Evolutionary conservation across 1,284 basidiomycete species (phyloP).

Genomic region (Rhodotorula sp.): DNA sequence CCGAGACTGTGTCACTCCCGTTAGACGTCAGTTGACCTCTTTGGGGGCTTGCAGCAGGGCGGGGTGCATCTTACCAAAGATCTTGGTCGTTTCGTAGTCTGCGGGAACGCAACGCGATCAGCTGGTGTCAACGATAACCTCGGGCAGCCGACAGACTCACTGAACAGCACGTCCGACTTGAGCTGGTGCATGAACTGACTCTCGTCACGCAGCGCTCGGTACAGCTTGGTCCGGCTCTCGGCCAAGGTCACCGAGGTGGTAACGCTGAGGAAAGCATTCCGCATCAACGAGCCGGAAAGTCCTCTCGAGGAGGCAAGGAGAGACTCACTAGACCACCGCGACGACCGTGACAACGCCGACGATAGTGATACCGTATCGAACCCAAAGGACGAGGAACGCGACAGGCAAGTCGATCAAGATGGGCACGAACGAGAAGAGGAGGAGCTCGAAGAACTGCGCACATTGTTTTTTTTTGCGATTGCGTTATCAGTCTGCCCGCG

Average conservation of each 20-base stretch:
- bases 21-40: neutral
- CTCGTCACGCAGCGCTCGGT: slow-evolving; percentile 41
- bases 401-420: slow-evolving; percentile 57
- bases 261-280: slow-evolving; percentile 51
- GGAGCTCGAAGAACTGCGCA: slow-evolving; percentile 33
- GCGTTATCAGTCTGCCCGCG: neutral
- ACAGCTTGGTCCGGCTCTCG: slow-evolving; percentile 57
- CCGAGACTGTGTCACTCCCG: slow-evolving; percentile 53
- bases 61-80: neutral
- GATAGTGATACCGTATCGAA: slow-evolving; percentile 49
- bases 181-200: slow-evolving; percentile 30
- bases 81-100: slow-evolving; percentile 37
- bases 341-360: slow-evolving; percentile 69
- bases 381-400: slow-evolving; percentile 45
- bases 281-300: neutral
- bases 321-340: slow-evolving; percentile 68
- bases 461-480: neutral
- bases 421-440: slow-evolving; percentile 76
- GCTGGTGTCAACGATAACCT: slow-evolving; percentile 43
- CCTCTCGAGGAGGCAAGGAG: neutral
- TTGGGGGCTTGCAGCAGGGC: too few relatives aligned
- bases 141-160: neutral
- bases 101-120: slow-evolving; percentile 27
- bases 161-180: slow-evolving; percentile 58
- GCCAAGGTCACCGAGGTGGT: slow-evolving; percentile 57